A percentile compares a stretch with the other conserved stretches of the same genome.
phyloP scores from a whole-genome alignment of 2,329 filamentous ascomycete species.

The Cladosporium sp. region DNA sequence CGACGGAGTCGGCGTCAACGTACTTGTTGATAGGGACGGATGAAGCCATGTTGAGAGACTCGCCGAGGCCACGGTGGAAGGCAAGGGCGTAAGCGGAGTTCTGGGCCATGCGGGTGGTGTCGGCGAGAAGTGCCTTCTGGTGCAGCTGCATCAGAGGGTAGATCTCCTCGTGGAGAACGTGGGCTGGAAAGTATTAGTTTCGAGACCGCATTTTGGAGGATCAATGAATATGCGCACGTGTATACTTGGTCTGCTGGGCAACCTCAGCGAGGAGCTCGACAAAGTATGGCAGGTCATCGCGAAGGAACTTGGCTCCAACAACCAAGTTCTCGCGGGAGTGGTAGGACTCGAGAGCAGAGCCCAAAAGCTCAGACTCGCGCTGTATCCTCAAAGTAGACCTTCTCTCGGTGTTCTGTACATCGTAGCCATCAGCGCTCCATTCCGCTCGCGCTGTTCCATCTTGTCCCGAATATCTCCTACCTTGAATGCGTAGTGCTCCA shows the following conservation, averaged over 20 bases:
- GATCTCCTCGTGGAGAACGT: constrained; percentile 90
- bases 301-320: constrained; percentile 90
- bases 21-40: constrained; percentile 76
- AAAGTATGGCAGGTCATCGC: constrained; percentile 95
- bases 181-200: constrained; percentile 55
- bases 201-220: neutral
- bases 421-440: constrained; percentile 13
- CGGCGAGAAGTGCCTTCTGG: constrained; percentile 69
- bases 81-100: constrained; percentile 84
- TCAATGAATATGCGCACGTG: constrained; percentile 48
- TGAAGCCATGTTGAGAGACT: constrained; percentile 70
- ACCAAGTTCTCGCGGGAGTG: constrained; percentile 93
- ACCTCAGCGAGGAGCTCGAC: constrained; percentile 93
- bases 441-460: neutral
- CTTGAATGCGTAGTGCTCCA: constrained; percentile 98
- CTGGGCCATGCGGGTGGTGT: constrained; percentile 69
- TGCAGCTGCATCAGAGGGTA: constrained; percentile 72
- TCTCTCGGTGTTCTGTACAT: constrained; percentile 72
- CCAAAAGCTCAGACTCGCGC: constrained; percentile 92
- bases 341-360: constrained; percentile 81
- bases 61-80: constrained; percentile 91
- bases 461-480: constrained; percentile 48
- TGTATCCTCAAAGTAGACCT: constrained; percentile 90
- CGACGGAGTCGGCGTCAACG: constrained; percentile 72
- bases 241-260: constrained; percentile 82